These are phyloP conservation scores for Neurospora cerealis DNA, from an alignment of 495 filamentous ascomycete species.

Conservation along the genomic window DNA sequence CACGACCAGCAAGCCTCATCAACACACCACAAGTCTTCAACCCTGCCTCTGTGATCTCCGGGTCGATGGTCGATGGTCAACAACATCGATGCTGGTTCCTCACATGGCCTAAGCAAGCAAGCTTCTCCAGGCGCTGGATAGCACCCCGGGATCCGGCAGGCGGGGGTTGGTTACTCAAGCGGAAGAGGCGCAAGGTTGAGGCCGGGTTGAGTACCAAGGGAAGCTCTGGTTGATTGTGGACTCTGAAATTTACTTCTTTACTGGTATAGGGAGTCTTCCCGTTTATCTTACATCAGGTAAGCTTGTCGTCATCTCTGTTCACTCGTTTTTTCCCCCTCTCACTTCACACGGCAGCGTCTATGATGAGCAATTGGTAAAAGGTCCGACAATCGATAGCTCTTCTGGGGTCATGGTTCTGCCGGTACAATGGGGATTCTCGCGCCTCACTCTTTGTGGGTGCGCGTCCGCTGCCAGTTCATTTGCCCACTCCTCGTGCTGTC, in stretches of 20 bases:
- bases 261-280: not conserved
- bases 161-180: not conserved
- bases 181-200: not conserved
- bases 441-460: slow-evolving; percentile 8
- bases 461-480: slow-evolving; percentile 15
- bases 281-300: not conserved
- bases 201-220: not conserved
- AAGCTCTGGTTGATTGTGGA: not conserved
- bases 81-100: not conserved
- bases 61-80: not conserved
- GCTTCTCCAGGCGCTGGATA: not conserved
- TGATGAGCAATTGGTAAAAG: slow-evolving; percentile 59
- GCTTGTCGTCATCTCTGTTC: not conserved
- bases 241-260: not conserved
- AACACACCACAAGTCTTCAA: not conserved
- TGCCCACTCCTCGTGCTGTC: slow-evolving; percentile 6
- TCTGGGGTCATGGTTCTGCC: slow-evolving; percentile 31
- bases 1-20: not conserved
- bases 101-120: not conserved
- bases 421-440: slow-evolving; percentile 17
- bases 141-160: not conserved
- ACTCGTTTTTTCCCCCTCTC: not conserved
- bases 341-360: slow-evolving; percentile 20
- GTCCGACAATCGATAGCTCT: slow-evolving; percentile 37
- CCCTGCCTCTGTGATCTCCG: not conserved